Conservation (phyloP, 2,329 filamentous ascomycete genomes). For the Microsporum ferrugineum region DNA sequence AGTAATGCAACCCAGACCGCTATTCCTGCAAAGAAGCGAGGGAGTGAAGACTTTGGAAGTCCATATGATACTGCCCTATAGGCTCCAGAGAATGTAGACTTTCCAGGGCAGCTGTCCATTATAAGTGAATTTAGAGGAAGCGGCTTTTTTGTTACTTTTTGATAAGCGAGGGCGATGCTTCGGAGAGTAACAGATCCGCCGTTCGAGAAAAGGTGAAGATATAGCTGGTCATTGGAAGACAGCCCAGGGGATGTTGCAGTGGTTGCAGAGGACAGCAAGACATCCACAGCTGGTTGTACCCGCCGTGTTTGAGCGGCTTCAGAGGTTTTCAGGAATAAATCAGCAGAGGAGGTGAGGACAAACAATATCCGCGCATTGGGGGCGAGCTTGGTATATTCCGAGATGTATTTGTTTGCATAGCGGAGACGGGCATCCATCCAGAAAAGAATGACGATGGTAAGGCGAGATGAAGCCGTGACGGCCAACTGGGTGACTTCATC, state of each 20-base stretch:
- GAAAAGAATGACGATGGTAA: conserved; percentile 36
- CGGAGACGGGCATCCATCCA: conserved; percentile 39
- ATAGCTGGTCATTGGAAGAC: conserved; percentile 17
- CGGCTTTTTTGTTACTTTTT: conserved; percentile 20
- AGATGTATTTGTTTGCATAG: conserved; percentile 39
- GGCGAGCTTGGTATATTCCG: conserved; percentile 33
- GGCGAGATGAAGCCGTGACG: conserved; percentile 8
- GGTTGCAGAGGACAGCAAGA: conserved; percentile 19
- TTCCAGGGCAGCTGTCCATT: conserved; percentile 38
- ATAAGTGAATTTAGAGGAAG: conserved; percentile 34
- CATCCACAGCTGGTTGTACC: conserved; percentile 27
- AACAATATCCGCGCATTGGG: conserved; percentile 36
- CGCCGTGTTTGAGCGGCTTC: conserved; percentile 19
- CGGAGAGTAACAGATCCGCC: conserved; percentile 35
- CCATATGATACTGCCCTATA: conserved; percentile 28
- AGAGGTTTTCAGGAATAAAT: conserved; percentile 24
- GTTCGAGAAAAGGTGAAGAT: conserved; percentile 42
- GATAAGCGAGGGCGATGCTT: conserved; percentile 32
- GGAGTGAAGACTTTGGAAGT: conserved; percentile 24
- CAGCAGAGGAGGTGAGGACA: conserved; percentile 26
- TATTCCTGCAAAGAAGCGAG: conserved; percentile 21
- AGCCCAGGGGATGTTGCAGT: background rate
- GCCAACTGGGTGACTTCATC: conserved; percentile 6
- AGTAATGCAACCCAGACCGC: conserved; percentile 20
- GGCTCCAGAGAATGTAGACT: conserved; percentile 18